Base-by-base conservation (phyloP, 2,329 filamentous ascomycete genomes). In the Colletotrichum sp. region DNA sequence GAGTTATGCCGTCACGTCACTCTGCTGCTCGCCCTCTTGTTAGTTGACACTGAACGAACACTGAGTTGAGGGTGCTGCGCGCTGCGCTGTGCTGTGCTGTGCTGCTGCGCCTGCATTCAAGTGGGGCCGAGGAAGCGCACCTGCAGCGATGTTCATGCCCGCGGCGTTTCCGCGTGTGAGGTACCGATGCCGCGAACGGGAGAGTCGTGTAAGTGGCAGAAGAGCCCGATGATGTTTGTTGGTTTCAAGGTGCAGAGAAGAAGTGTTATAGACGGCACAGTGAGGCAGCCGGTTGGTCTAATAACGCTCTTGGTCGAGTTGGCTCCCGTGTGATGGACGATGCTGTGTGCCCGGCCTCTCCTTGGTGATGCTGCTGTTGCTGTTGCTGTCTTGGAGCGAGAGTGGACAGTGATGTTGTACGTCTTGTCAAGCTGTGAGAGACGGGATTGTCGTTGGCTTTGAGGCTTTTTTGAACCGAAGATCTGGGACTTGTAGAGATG, bases 141-240 rank as follows among this genome's bases (percentile, higher is more conserved):
- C 74, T 76, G 65, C 74, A 76, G 74, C 65, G 61, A 74, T 70
- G 48, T 74, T 76, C 74, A 76, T 76, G 74, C 74, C 74, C 36
- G 71, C 71, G 66, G 66, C 64, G 63, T 68, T 68, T 69, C 69
- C 63, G 73, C 73, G 63, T 48, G 56, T 64, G 48, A 74, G 69
- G 61, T 56, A 59, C 65, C 52, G 69, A 58, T 24, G 58, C 32
- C 34, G 12, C 62, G 21, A 7, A 12, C n/a, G 58, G 58, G 36
- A 36, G 8, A 32, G 43, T 16, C 38, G 32, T 38, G 56, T 63
- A 43, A 21, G 30, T 64, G 59, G 34, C 16, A 24, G n/a, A 28
- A 26, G 14, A 28, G 28, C 36, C 16, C 30, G 26, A 3, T 56
- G 18, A 56, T 34, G 58, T 34, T 43, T 66, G 36, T 38, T 55